These are phyloP conservation scores for Coprinopsis sp. DNA, from an alignment of 768 basidiomycete species.

Conservation along the genomic window DNA sequence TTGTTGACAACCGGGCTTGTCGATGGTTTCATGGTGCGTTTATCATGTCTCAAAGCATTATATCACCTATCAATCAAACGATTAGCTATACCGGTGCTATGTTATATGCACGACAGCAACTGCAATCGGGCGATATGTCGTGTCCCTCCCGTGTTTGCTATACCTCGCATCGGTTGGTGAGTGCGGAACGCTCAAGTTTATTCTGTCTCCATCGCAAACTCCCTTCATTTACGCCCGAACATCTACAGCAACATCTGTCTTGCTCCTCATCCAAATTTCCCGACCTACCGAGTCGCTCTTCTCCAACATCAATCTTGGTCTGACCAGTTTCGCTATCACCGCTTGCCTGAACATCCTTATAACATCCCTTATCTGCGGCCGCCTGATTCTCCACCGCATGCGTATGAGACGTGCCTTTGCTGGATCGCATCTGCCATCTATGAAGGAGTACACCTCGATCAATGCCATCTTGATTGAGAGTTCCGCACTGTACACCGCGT, in stretches of 20 bases:
- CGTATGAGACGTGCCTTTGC: background rate
- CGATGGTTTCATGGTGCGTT: slow-evolving; percentile 2
- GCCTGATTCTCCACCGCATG: background rate
- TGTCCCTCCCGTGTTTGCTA: background rate
- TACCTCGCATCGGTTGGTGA: background rate
- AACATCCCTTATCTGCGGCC: background rate
- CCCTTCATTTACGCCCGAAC: background rate
- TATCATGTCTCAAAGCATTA: background rate
- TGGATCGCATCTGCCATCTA: too few species aligned
- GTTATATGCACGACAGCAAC: background rate
- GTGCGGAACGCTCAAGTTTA: background rate
- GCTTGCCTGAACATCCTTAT: slow-evolving; percentile 1
- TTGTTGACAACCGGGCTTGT: background rate
- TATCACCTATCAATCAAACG: background rate
- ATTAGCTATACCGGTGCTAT: slow-evolving; percentile 4
- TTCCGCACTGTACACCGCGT: background rate
- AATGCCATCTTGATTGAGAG: background rate
- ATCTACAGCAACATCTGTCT: background rate
- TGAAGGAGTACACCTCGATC: background rate
- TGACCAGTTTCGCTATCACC: slow-evolving; percentile 1
- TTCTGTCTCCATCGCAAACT: background rate
- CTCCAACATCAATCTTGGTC: background rate
- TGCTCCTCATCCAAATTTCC: background rate
- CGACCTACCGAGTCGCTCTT: background rate
- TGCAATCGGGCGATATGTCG: background rate